Base-by-base conservation (phyloP, 768 basidiomycete species). In the Agaricus subrufescens region DNA sequence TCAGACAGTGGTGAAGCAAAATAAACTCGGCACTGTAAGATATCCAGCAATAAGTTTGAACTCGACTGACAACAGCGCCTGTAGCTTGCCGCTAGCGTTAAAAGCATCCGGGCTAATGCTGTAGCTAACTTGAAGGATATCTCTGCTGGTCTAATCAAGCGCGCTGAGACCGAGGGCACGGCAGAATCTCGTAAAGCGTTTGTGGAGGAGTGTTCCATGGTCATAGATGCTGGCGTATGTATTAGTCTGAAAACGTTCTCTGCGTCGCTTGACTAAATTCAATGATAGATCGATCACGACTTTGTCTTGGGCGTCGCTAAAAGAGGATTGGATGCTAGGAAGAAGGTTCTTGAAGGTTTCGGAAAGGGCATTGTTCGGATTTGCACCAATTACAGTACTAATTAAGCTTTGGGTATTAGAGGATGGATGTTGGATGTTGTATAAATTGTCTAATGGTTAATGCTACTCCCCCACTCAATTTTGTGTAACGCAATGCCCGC, bases 11-110 rank as follows among this genome's bases (percentile, higher is more conserved):
- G 79, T 86, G 42, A 91, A 89, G 66, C 75, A 82, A 39, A 80
- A 92, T 68, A 91, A 87, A 66, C 79, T 89, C 45, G 85, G 87
- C 44, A 74, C 75, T 59, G 89, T 91, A 65, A 62, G 84, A 75
- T 9, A 50, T 26, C 37, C 39, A 23, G 34, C 7, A n/a, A 37
- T 14, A 7, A 12, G 29, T 19, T 12, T 12, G 14, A 27, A 5
- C 15, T 30, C 8, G 15, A 12, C 34, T n/a, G 14, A 7, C 12
- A 29, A 48, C 47, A 3, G 27, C 12, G 8, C 15, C 4, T 50
- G n/a, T 25, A 91, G 89, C 77, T 91, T 51, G 83, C 82, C 39
- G 72, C 84, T 44, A 83, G 74, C 63, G 81, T 89, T 66, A 92
- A 89, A 63, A 68, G 72, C 23, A 68, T 91, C 55, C 82, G 85